Evolutionary conservation across 192 early-diverging fungal genomes (phyloP).

Genomic region (Gaertneriomyces semiglobifer): DNA sequence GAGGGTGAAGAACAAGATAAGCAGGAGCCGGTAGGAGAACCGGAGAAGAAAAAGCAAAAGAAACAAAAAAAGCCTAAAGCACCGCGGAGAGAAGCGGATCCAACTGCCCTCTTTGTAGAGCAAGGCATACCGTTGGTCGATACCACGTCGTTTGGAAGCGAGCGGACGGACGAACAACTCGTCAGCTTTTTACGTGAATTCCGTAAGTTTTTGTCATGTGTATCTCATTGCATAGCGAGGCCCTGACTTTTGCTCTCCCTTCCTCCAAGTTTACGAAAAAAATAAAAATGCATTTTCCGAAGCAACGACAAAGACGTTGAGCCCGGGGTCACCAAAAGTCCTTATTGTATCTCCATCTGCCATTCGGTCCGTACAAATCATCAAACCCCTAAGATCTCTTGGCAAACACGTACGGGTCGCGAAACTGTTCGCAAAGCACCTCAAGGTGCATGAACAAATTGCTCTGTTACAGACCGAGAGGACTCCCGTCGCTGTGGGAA

Average conservation of each 20-base stretch:
- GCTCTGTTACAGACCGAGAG: slow-evolving; percentile 45
- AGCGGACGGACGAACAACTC: background rate
- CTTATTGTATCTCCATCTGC: slow-evolving; percentile 62
- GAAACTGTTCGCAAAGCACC: slow-evolving; percentile 76
- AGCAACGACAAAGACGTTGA: slow-evolving; percentile 22
- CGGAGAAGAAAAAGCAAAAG: slow-evolving; percentile 3
- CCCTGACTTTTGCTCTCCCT: background rate
- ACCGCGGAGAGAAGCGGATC: slow-evolving; percentile 13
- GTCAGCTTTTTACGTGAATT: slow-evolving; percentile 15
- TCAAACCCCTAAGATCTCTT: slow-evolving; percentile 50
- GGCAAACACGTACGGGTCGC: slow-evolving; percentile 52
- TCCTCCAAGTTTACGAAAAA: slow-evolving; percentile 12
- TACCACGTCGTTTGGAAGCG: background rate
- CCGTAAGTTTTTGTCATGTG: slow-evolving; percentile 9
- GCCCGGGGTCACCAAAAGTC: slow-evolving; percentile 41
- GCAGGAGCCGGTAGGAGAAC: background rate
- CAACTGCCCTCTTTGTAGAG: slow-evolving; percentile 9
- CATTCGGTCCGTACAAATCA: slow-evolving; percentile 59
- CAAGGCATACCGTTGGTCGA: background rate
- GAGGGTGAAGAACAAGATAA: background rate
- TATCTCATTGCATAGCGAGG: background rate
- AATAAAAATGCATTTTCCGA: slow-evolving; percentile 17
- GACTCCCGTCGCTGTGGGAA: slow-evolving; percentile 67
- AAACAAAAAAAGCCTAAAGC: slow-evolving; percentile 30
- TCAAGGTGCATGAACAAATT: slow-evolving; percentile 71